Conservation (phyloP, 2,329 filamentous ascomycete species). For the Talaromyces albobiverticillius region DNA sequence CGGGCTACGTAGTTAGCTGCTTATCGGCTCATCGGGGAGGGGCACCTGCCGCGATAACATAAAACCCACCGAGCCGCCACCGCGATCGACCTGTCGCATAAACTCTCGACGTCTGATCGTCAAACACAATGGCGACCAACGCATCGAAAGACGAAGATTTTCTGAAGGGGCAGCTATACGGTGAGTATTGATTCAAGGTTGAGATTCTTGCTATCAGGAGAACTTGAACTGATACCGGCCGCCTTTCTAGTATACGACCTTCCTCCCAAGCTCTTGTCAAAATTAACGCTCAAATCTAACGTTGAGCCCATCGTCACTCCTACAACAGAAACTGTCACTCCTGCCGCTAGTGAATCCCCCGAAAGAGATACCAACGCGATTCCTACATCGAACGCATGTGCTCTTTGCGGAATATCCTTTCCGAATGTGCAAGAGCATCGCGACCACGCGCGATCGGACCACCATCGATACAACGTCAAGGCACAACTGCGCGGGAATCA, state of each 20-base stretch:
- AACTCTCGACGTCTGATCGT: not conserved
- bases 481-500: constrained; percentile 74
- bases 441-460: constrained; percentile 81
- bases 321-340: constrained; percentile 20
- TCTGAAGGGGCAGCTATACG: constrained; percentile 14
- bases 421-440: constrained; percentile 74
- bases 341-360: constrained; percentile 28
- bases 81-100: not conserved
- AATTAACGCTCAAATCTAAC: constrained; percentile 59
- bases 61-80: not conserved
- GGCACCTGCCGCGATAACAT: not conserved
- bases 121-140: constrained; percentile 11
- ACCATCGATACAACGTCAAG: constrained; percentile 93
- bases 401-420: constrained; percentile 73
- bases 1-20: too few species aligned
- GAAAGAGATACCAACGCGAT: constrained; percentile 38
- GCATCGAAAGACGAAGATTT: constrained; percentile 4
- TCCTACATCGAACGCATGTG: constrained; percentile 68
- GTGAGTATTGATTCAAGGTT: not conserved
- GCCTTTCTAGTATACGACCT: constrained; percentile 70
- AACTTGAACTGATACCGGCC: not conserved
- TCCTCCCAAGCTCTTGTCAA: constrained; percentile 68
- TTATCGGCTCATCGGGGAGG: constrained; percentile 1
- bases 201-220: not conserved
- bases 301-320: constrained; percentile 27